phyloP scores from a whole-genome alignment of 176 grass and related monocot genomes.

The Rhynchospora breviuscula region DNA sequence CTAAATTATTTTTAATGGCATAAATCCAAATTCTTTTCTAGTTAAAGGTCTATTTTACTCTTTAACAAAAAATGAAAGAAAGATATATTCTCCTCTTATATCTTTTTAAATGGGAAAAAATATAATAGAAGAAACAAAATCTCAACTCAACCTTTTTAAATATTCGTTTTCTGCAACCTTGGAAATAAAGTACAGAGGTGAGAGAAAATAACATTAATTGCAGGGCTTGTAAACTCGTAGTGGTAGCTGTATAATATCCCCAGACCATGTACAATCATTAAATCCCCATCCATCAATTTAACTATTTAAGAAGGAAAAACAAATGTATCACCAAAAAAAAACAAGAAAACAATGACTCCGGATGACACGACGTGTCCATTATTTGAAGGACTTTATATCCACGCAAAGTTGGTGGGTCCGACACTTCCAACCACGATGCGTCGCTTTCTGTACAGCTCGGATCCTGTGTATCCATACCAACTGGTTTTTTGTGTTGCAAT shows the following conservation, averaged over 20 bases:
- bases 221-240: neutral
- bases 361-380: neutral
- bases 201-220: neutral
- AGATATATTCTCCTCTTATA: too few species aligned
- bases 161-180: neutral
- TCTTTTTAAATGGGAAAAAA: too few species aligned
- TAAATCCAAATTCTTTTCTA: neutral
- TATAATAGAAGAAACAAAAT: too few species aligned
- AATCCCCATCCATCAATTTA: neutral
- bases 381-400: neutral
- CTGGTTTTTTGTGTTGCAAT: too few species aligned
- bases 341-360: neutral
- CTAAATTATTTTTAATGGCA: neutral
- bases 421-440: neutral
- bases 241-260: too few species aligned
- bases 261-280: too few species aligned
- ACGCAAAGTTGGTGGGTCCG: neutral
- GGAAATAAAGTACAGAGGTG: neutral
- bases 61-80: too few species aligned
- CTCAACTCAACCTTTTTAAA: neutral
- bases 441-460: neutral
- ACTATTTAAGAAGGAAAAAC: neutral
- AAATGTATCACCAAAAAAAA: too few species aligned
- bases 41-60: too few species aligned
- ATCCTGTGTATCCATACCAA: neutral